These are phyloP conservation scores for Aspergillus viridinutans DNA, from an alignment of 2,329 filamentous ascomycete species.

Conservation along the genomic window DNA sequence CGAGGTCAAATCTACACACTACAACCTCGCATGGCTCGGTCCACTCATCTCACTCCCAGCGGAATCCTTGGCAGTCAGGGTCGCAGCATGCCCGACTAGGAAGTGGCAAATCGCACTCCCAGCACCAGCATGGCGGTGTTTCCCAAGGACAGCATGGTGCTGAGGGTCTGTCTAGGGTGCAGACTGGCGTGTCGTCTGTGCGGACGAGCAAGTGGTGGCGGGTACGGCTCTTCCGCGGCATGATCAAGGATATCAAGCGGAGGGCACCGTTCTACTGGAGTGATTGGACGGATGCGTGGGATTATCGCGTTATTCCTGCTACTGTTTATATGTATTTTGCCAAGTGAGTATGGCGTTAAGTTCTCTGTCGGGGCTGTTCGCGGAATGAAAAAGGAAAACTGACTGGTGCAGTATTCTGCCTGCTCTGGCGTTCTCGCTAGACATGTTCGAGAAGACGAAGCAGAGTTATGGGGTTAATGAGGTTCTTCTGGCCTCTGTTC, in stretches of 20 bases:
- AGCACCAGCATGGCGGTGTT: background rate
- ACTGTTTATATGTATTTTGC: conserved; percentile 95
- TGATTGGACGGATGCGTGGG: conserved; percentile 84
- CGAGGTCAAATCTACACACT: conserved; percentile 25
- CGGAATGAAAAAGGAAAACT: conserved; percentile 1
- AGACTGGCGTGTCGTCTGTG: conserved; percentile 7
- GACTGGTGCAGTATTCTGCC: conserved; percentile 65
- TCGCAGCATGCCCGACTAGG: background rate
- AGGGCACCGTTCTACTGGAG: conserved; percentile 72
- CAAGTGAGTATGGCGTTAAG: conserved; percentile 56
- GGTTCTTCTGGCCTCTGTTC: conserved; percentile 77
- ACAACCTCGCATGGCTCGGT: background rate
- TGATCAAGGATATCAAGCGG: conserved; percentile 71
- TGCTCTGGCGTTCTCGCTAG: conserved; percentile 80
- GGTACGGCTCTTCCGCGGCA: conserved; percentile 70
- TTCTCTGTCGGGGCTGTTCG: background rate
- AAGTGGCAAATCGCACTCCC: background rate
- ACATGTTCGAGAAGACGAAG: conserved; percentile 87
- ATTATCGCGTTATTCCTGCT: conserved; percentile 81
- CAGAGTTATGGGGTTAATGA: conserved; percentile 88
- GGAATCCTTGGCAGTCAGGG: conserved; percentile 24
- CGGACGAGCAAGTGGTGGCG: conserved; percentile 62
- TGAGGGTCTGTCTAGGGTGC: conserved; percentile 2
- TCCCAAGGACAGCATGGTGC: background rate
- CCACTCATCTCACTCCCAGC: conserved; percentile 15